These are phyloP conservation scores for Thelephora aurantiotincta DNA, from an alignment of 768 basidiomycete species.

Conservation along the genomic window DNA sequence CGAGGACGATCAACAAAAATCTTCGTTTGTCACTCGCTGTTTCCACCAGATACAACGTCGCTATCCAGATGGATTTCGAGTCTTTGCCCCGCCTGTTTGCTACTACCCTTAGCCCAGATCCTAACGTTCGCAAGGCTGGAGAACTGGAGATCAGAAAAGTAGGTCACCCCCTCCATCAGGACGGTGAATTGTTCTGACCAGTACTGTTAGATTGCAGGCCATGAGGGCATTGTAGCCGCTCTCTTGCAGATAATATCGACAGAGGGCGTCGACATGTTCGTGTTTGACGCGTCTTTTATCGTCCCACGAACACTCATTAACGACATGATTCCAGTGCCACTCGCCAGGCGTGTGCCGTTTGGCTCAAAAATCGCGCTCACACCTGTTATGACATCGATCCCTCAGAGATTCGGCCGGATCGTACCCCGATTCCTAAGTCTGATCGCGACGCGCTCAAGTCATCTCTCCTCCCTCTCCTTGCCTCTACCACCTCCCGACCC, in stretches of 20 bases:
- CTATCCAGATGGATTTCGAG: constrained; percentile 50
- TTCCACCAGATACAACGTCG: not conserved
- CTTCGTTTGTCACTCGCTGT: too few relatives aligned
- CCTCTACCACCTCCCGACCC: constrained; percentile 45
- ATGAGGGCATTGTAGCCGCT: constrained; percentile 76
- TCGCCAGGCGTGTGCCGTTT: constrained; percentile 76
- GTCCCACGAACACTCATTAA: constrained; percentile 2
- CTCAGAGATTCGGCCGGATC: constrained; percentile 37
- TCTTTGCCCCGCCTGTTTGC: constrained; percentile 67
- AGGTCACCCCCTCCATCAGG: constrained; percentile 2
- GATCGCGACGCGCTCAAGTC: constrained; percentile 66
- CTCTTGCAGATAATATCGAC: constrained; percentile 76
- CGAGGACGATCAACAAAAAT: too few relatives aligned
- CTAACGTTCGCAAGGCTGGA: constrained; percentile 73
- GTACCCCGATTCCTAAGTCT: constrained; percentile 41
- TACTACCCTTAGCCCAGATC: constrained; percentile 70
- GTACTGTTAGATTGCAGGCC: constrained; percentile 44
- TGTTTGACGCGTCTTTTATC: constrained; percentile 28
- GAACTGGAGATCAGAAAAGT: constrained; percentile 87
- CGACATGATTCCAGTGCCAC: constrained; percentile 37
- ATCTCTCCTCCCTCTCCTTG: constrained; percentile 54
- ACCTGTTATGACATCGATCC: constrained; percentile 44
- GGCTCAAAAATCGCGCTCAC: constrained; percentile 81
- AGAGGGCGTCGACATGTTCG: constrained; percentile 61
- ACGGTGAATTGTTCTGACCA: not conserved